Conservation (phyloP, 2,329 filamentous ascomycete species). For the Aureobasidium pullulans region DNA sequence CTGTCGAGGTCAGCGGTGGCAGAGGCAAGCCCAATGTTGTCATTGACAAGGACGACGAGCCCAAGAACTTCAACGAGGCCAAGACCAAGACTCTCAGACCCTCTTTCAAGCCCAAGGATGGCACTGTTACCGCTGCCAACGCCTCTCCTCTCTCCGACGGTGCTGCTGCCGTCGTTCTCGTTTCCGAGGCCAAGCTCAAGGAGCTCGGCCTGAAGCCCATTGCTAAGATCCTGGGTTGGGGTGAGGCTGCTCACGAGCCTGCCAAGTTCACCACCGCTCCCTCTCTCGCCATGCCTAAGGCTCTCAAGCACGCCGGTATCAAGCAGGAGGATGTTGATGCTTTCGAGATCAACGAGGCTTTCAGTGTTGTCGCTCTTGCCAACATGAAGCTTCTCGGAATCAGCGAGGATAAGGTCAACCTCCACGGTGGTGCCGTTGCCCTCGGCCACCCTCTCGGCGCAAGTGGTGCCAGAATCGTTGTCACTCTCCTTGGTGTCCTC, state of each 20-base stretch:
- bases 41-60: slow-evolving; percentile 85
- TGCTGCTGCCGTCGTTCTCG: slow-evolving; percentile 83
- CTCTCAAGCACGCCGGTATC: slow-evolving; percentile 86
- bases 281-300: slow-evolving; percentile 91
- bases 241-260: slow-evolving; percentile 82
- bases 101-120: slow-evolving; percentile 72
- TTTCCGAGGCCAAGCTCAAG: slow-evolving; percentile 90
- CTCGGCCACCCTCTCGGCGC: slow-evolving; percentile 92
- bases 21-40: slow-evolving; percentile 80
- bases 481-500: slow-evolving; percentile 81
- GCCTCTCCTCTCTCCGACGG: slow-evolving; percentile 95
- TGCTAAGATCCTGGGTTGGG: slow-evolving; percentile 96
- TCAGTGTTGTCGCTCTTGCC: slow-evolving; percentile 90
- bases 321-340: slow-evolving; percentile 72
- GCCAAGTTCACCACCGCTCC: slow-evolving; percentile 95
- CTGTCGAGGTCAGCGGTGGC: slow-evolving; percentile 78
- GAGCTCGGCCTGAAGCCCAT: slow-evolving; percentile 85
- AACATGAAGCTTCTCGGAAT: slow-evolving; percentile 89
- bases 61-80: slow-evolving; percentile 67
- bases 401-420: slow-evolving; percentile 79
- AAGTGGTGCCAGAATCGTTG: slow-evolving; percentile 87
- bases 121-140: slow-evolving; percentile 92
- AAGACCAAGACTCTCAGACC: slow-evolving; percentile 53
- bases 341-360: slow-evolving; percentile 99
- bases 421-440: slow-evolving; percentile 90